Base-by-base conservation (phyloP, 441 rosid species). In the Omphalea diandra region DNA sequence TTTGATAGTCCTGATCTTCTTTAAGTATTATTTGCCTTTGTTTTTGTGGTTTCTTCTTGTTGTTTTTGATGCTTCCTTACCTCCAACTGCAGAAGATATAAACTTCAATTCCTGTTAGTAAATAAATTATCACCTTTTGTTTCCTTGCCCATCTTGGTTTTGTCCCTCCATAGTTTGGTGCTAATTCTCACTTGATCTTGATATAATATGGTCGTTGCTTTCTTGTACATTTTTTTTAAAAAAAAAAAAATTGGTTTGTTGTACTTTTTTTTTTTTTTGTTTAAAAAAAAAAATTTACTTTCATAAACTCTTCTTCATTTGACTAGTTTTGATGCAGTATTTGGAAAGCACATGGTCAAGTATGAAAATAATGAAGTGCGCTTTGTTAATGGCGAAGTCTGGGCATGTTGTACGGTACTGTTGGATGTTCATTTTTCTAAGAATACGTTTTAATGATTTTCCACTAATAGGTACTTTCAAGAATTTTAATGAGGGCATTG, bases 351-450 rank as follows among this genome's bases (percentile, higher is more conserved):
- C 46, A 76, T 69, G 11, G 82, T 93, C 76, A 87, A 74, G 79
- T 93, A 83, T 75, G 64, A 81, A 71, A 88, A 83, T 52, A 78
- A 56, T 58, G 85, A 88, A 71, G 91, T 96, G 9, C 87, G 75
- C 63, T 76, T 83, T 76, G 70, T 95, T 62, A 77, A 95, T 77
- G 87, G 90, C 9, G 97, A 95, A 87, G 81, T 95, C 32, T 95
- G 99, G 99, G 97, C 97, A 95, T 65, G 82, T 95, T 96, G 88
- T 89, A 85, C 76, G 98, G 99, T 96, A 83, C 44, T 66, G 5
- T 69, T 53, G 71, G 40, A 44, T 81, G 20, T 63, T 24, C 40
- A 17, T 50, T 50, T 50, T 20, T 12, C 20, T 50, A 63, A 17
- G n/a, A 29, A n/a, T 56, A 10, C 18, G 11, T 63, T 18, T 20